Percentiles rank a stretch among this genome's conserved stretches.
These are phyloP conservation scores for Candida mattraensis DNA, from an alignment of 805 yeast genomes.

Conservation along the genomic window DNA sequence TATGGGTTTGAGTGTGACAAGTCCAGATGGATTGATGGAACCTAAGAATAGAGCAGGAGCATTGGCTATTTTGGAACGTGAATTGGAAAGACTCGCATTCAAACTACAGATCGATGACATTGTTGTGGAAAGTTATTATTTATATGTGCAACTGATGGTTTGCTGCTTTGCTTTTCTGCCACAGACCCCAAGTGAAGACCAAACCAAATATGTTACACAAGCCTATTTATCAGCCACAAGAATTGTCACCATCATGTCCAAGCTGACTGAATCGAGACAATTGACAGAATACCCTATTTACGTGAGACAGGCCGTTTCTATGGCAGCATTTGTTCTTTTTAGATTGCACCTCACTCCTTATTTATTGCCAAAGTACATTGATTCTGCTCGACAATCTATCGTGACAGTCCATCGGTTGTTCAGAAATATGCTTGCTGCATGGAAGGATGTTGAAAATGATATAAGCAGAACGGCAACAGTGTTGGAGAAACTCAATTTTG, in stretches of 20 bases:
- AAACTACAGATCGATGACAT: conserved; percentile 66
- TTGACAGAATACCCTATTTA: conserved; percentile 84
- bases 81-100: conserved; percentile 68
- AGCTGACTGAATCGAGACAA: conserved; percentile 63
- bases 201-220: conserved; percentile 75
- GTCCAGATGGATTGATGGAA: conserved; percentile 88
- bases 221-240: conserved; percentile 82
- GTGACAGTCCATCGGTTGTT: conserved; percentile 88
- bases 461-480: conserved; percentile 90
- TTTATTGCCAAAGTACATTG: conserved; percentile 70
- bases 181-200: conserved; percentile 86
- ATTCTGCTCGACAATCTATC: conserved; percentile 87
- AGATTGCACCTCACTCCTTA: conserved; percentile 78
- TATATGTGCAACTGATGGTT: conserved; percentile 76
- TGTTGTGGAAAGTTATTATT: conserved; percentile 71
- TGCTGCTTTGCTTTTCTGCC: conserved; percentile 89
- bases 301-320: conserved; percentile 81
- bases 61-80: conserved; percentile 72
- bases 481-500: conserved; percentile 83
- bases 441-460: conserved; percentile 90
- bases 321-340: conserved; percentile 75
- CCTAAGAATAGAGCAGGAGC: conserved; percentile 81
- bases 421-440: conserved; percentile 84
- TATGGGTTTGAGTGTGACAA: conserved; percentile 81
- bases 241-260: conserved; percentile 74